Base-by-base conservation (phyloP, 306 rosid genomes). In the Luffa aegyptiaca region DNA sequence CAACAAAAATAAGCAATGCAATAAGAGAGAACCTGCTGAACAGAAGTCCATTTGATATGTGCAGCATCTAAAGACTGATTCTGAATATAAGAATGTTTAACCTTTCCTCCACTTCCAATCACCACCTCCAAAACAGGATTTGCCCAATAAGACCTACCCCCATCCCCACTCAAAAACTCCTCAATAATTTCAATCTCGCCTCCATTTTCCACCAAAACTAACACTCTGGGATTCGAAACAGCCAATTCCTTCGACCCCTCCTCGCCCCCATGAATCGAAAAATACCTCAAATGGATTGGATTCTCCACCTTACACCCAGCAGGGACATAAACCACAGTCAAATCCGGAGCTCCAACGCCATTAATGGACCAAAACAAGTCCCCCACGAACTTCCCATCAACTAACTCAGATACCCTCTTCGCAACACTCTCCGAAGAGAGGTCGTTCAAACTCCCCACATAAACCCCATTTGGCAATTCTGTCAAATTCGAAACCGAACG, bases 321-420 rank as follows among this genome's bases (percentile, higher is more conserved):
- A 0, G 99, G 97, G 3, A 95, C 97, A 84, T 93, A 90, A 11
- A 95, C 84, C 70, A 95, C 88, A 0, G 91, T 88, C 80, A 93
- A 61, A 83, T 95, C 97, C 37, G 99, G 96, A 10, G 97, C 93
- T 31, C 90, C 99, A 7, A 95, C 64, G 7, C 99, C 99, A 68
- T 95, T 95, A 80, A 95, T 90, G 18, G 97, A 89, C 97, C 96
- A 93, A 83, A 95, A 95, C 86, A 95, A 84, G 86, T 95, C 99
- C 20, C 91, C 90, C 8, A 36, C 63, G 71, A 77, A 69, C 74
- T 76, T 81, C 10, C 74, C 46, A 49, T 58, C 42, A 18, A 88
- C 21, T 42, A 78, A 76, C 31, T 93, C 88, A 62, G 84, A 85
- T 2, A 95, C 91, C 79, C 86, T 82, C 8, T 86, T 82, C 79